phyloP scores from a whole-genome alignment of 2,329 filamentous ascomycete genomes.

The Xylariaceae sp. region DNA sequence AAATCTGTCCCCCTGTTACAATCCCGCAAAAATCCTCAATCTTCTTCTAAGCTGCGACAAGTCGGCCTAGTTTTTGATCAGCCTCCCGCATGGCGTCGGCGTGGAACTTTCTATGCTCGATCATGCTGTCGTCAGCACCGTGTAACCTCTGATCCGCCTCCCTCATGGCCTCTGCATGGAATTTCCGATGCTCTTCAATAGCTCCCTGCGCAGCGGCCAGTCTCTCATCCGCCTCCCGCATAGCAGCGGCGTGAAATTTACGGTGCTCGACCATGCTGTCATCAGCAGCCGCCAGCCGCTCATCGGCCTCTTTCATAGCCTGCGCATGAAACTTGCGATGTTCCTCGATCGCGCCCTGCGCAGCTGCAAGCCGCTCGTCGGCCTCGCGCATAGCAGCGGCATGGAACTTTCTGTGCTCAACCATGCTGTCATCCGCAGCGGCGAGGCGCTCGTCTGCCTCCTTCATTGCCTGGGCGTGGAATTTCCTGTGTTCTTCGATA shows the following conservation, averaged over 20 bases:
- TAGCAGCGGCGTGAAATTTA: conserved; percentile 7
- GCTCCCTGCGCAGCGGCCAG: conserved; percentile 2
- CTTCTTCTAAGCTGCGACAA: no score
- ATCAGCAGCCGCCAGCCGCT: background rate
- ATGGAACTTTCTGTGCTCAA: conserved; percentile 3
- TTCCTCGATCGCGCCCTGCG: conserved; percentile 1
- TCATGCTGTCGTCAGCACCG: conserved; percentile 8
- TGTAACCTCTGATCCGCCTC: conserved; percentile 9
- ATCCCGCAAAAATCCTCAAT: no score
- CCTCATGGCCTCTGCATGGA: conserved; percentile 9
- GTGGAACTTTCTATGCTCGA: conserved; percentile 11
- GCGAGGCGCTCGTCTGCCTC: conserved; percentile 2
- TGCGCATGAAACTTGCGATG: conserved; percentile 1
- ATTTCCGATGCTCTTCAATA: conserved; percentile 9
- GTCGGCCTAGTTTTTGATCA: background rate
- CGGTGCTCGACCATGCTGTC: conserved; percentile 10
- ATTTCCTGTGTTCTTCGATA: background rate
- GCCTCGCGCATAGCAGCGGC: conserved; percentile 2
- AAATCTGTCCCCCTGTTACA: no score
- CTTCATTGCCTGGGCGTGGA: background rate
- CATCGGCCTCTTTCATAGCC: conserved; percentile 4
- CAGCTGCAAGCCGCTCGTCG: background rate
- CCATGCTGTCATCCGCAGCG: background rate
- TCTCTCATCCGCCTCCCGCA: conserved; percentile 10
- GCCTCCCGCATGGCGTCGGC: conserved; percentile 6